These are phyloP conservation scores for Diaporthe velutina DNA, from an alignment of 2,329 filamentous ascomycete species.

Conservation along the genomic window DNA sequence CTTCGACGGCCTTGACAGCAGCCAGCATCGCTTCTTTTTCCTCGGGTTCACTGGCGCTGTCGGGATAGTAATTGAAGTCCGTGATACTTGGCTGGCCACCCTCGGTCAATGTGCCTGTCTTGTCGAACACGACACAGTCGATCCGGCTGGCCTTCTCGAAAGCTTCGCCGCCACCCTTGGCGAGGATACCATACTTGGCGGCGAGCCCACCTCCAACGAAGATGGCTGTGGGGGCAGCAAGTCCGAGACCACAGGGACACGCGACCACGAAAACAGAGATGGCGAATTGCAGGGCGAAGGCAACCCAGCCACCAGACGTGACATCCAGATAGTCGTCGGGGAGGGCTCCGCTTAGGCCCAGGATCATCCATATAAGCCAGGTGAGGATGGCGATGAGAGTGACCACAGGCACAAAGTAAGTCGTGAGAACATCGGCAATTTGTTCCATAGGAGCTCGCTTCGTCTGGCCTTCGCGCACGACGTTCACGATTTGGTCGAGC, in stretches of 20 bases:
- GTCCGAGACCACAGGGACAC: slow-evolving; percentile 85
- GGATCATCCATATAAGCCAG: slow-evolving; percentile 78
- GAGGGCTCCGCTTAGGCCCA: slow-evolving; percentile 71
- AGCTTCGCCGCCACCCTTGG: slow-evolving; percentile 86
- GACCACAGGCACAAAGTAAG: slow-evolving; percentile 82
- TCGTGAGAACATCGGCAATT: slow-evolving; percentile 78
- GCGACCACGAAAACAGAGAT: slow-evolving; percentile 90
- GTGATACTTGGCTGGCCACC: slow-evolving; percentile 79
- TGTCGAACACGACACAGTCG: slow-evolving; percentile 87
- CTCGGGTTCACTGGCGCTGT: slow-evolving; percentile 42
- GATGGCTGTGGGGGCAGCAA: slow-evolving; percentile 88
- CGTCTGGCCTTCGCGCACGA: slow-evolving; percentile 83
- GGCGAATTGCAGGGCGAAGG: slow-evolving; percentile 84
- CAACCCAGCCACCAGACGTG: slow-evolving; percentile 73
- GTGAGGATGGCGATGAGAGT: slow-evolving; percentile 77
- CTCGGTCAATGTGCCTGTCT: slow-evolving; percentile 86
- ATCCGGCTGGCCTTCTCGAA: slow-evolving; percentile 87
- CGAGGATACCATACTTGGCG: slow-evolving; percentile 83
- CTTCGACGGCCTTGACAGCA: slow-evolving; percentile 73
- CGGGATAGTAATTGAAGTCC: slow-evolving; percentile 59
- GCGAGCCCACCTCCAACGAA: slow-evolving; percentile 87
- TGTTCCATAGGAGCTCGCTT: slow-evolving; percentile 82
- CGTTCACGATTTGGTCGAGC: slow-evolving; percentile 83
- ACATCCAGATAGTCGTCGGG: slow-evolving; percentile 68
- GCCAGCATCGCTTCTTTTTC: slow-evolving; percentile 57